Conservation (phyloP, 2,329 filamentous ascomycete genomes). For the Sarocladium oryzae region DNA sequence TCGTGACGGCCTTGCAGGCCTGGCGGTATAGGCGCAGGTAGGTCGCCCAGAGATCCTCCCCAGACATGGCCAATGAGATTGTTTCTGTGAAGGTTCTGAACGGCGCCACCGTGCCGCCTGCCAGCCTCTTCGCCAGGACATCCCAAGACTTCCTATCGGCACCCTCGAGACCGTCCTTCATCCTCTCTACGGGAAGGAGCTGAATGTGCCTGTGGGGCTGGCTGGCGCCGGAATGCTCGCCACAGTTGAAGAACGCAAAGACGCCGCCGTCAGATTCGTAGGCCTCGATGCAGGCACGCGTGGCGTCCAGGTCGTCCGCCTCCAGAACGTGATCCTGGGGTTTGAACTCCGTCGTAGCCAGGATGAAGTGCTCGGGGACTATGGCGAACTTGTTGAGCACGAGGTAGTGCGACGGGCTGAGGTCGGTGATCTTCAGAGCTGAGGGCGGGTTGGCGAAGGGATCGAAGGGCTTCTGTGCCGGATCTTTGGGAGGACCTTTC, state of each 20-base stretch:
- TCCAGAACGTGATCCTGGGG: slow-evolving; percentile 60
- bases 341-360: slow-evolving; percentile 58
- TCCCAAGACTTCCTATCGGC: slow-evolving; percentile 31
- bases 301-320: slow-evolving; percentile 50
- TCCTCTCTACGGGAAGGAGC: slow-evolving; percentile 58
- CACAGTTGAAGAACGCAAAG: slow-evolving; percentile 66
- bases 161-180: slow-evolving; percentile 46
- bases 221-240: slow-evolving; percentile 60
- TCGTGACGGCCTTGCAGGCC: slow-evolving; percentile 33
- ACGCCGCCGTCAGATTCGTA: slow-evolving; percentile 41
- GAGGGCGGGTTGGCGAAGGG: slow-evolving; percentile 57
- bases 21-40: slow-evolving; percentile 44
- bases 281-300: slow-evolving; percentile 54
- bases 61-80: slow-evolving; percentile 27
- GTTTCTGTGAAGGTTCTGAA: slow-evolving; percentile 38
- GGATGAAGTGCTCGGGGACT: slow-evolving; percentile 64
- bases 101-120: slow-evolving; percentile 25
- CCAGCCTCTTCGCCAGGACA: slow-evolving; percentile 38
- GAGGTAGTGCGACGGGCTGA: slow-evolving; percentile 52
- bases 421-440: slow-evolving; percentile 43
- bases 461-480: slow-evolving; percentile 40
- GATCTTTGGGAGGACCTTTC: slow-evolving; percentile 33
- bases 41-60: slow-evolving; percentile 29
- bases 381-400: slow-evolving; percentile 73
- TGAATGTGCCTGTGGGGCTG: slow-evolving; percentile 69